Conservation (phyloP, 169 alveolate genomes). For the Cystoisospora suis region DNA sequence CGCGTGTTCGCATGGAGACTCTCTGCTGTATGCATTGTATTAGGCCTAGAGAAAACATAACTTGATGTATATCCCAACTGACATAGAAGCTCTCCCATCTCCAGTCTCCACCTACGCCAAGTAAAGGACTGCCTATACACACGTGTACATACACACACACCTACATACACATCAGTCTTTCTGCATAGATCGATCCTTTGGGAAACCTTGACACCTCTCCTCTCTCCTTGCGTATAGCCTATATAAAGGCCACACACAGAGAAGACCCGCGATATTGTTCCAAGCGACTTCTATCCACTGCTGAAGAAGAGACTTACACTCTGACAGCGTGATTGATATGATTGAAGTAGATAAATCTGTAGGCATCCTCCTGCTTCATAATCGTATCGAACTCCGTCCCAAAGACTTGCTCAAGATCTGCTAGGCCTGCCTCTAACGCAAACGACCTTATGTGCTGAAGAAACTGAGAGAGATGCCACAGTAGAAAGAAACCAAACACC, state of each 20-base stretch:
- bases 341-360: slow-evolving; percentile 21
- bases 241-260: neutral
- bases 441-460: neutral
- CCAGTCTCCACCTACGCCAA: neutral
- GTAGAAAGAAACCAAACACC: neutral
- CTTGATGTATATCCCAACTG: too few species aligned
- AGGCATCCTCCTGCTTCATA: slow-evolving; percentile 16
- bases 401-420: neutral
- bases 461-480: neutral
- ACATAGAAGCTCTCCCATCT: neutral
- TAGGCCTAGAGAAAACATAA: too few species aligned
- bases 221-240: neutral
- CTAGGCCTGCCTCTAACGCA: slow-evolving; percentile 9
- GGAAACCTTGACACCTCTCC: neutral
- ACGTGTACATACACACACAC: neutral
- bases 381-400: neutral
- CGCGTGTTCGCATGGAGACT: too few species aligned
- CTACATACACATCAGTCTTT: too few species aligned
- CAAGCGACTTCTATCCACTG: neutral
- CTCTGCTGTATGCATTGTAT: too few species aligned
- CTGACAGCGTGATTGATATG: neutral
- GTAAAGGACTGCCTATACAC: neutral
- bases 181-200: neutral
- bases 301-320: neutral
- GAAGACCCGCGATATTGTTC: neutral